Conservation (phyloP, 108 stramenopile species). For the Nannochloropsis salina region DNA sequence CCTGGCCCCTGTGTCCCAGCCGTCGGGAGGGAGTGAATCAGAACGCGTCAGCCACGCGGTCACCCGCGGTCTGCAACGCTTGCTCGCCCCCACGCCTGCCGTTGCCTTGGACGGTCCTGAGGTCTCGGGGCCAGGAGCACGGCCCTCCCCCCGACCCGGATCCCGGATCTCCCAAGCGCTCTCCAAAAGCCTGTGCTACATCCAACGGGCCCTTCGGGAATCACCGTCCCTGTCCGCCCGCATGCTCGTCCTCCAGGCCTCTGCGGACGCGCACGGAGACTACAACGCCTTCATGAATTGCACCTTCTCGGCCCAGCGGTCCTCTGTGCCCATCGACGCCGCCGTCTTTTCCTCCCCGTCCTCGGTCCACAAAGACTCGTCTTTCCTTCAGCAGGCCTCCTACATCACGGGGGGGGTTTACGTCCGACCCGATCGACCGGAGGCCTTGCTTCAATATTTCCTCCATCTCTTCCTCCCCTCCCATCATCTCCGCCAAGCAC, state of each 20-base stretch:
- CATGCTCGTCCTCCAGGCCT: slow-evolving; percentile 68
- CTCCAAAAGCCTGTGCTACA: slow-evolving; percentile 19
- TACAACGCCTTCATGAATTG: slow-evolving; percentile 87
- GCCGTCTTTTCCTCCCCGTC: neutral
- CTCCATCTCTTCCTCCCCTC: neutral
- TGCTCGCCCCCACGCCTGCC: neutral
- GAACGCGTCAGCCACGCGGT: neutral
- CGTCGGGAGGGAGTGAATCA: no score
- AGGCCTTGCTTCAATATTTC: neutral
- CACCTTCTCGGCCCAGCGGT: slow-evolving; percentile 67
- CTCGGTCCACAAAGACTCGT: neutral
- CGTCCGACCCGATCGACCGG: neutral
- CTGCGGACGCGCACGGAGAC: slow-evolving; percentile 68
- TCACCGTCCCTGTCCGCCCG: slow-evolving; percentile 55
- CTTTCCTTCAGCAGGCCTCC: neutral
- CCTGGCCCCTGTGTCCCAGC: no score
- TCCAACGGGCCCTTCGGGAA: slow-evolving; percentile 23
- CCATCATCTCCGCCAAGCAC: neutral
- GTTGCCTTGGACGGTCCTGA: no score
- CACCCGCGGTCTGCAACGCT: neutral
- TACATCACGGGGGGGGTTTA: neutral
- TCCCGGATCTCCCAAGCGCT: slow-evolving; percentile 55
- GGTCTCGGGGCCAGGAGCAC: no score
- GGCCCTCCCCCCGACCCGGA: slow-evolving; percentile 55
- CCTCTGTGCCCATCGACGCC: slow-evolving; percentile 65